Evolutionary conservation across 345 rosid genomes (phyloP), one percentile per base, ranked within the genome.

Genomic region (Cochlearia excelsa): DNA sequence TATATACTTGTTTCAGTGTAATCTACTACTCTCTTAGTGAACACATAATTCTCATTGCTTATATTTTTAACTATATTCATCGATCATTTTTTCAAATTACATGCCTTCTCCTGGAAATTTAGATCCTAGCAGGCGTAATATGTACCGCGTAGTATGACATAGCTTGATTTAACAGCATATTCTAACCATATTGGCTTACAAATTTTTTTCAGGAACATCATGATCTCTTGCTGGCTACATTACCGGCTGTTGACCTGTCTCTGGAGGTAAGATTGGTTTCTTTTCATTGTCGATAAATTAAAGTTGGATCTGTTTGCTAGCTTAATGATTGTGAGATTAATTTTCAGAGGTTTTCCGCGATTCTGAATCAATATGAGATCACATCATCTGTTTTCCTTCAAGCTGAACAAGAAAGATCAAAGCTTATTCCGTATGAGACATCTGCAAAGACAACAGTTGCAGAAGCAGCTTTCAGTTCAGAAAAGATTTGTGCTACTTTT

Each of bases 351-450:
- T 87, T 87, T 66, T 75, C 80, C 54, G 79, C 82, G 79, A 75
- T 84, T 59, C 80, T 87, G 51, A 75, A 63, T 70, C 82, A 78
- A 52, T 87, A 90, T 77, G 97, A 90, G 81, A 72, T 77, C 39
- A 77, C 76, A 44, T 87, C 95, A 65, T 71, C 90, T 55, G 63
- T 77, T 54, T 87, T 71, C 71, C 79, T 70, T 75, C 85, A 73
- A 61, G 85, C 84, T 76, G 97, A 90, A 69, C 90, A 90, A 78
- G 95, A 90, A 78, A 79, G 80, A 54, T 82, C 90, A 57, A 81
- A 74, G 64, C 88, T 83, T 58, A 45, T 80, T 75, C 68, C 80
- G 42, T 93, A 67, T 6, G 95, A 90, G 80, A 72, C 88, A 57
- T 87, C 97, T 59, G 87, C 87, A 48, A 90, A 87, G 79, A 78